These are phyloP conservation scores for Pseudoturritis turrita DNA, from an alignment of 345 rosid genomes.

Conservation along the genomic window DNA sequence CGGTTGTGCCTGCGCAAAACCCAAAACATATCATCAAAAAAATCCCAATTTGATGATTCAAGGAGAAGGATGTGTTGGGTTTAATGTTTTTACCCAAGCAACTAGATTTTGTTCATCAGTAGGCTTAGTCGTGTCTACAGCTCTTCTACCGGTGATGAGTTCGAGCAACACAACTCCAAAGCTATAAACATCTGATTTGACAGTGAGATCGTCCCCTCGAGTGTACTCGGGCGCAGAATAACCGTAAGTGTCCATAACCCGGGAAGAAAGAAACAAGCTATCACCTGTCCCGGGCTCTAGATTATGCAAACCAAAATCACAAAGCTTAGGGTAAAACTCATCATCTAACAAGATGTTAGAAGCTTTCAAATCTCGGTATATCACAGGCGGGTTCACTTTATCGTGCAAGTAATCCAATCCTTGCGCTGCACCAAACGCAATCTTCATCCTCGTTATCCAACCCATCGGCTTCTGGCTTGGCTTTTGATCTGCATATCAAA, in stretches of 20 bases:
- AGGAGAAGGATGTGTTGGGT: neutral
- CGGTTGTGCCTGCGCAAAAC: conserved; percentile 55
- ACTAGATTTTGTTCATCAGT: conserved; percentile 61
- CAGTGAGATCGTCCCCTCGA: conserved; percentile 42
- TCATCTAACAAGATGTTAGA: conserved; percentile 56
- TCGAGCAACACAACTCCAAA: conserved; percentile 71
- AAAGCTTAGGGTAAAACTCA: conserved; percentile 45
- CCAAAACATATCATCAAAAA: neutral
- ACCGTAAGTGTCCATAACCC: conserved; percentile 71
- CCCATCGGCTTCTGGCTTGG: conserved; percentile 39
- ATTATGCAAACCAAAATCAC: conserved; percentile 53
- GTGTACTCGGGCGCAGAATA: conserved; percentile 68
- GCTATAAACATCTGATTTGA: conserved; percentile 68
- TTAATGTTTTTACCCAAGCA: conserved; percentile 55
- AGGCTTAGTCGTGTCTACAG: conserved; percentile 54
- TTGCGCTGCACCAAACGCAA: conserved; percentile 60
- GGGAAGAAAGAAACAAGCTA: conserved; percentile 34
- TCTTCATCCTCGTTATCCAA: conserved; percentile 57
- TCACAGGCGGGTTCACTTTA: conserved; percentile 47
- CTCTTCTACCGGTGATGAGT: conserved; percentile 69
- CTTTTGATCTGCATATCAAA: conserved; percentile 33
- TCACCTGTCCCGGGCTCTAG: conserved; percentile 40
- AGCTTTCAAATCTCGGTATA: conserved; percentile 58
- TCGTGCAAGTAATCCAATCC: conserved; percentile 63
- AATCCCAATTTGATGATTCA: neutral